Percentiles rank a stretch among this genome's conserved stretches.
Conservation (phyloP, 805 yeast species). For the Cyberlindnera bimundalis region DNA sequence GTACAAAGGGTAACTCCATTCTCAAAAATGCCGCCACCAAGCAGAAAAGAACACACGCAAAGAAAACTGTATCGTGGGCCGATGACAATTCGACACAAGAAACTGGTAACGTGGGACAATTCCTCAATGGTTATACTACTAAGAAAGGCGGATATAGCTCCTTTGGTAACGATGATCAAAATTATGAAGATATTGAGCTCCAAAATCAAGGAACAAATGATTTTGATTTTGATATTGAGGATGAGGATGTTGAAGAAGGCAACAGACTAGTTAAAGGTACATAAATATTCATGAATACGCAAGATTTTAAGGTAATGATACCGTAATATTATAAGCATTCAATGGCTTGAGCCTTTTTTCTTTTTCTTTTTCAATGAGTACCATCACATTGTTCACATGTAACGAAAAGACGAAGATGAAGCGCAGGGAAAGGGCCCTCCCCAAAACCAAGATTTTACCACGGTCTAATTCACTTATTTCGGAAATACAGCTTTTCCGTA, state of each 20-base stretch:
- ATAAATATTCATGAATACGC: too few relatives aligned
- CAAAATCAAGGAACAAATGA: conserved; percentile 15
- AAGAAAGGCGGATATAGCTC: conserved; percentile 17
- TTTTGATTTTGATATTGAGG: conserved; percentile 24
- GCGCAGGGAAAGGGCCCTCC: too few relatives aligned
- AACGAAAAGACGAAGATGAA: too few relatives aligned
- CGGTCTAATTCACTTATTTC: too few relatives aligned
- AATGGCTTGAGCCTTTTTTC: too few relatives aligned
- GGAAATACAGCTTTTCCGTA: too few relatives aligned
- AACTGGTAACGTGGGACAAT: conserved; percentile 17
- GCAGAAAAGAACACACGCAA: conserved; percentile 7
- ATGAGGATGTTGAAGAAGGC: conserved; percentile 4
- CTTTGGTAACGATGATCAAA: conserved; percentile 8
- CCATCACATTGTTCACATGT: too few relatives aligned
- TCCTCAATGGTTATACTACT: conserved; percentile 19
- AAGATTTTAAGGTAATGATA: too few relatives aligned
- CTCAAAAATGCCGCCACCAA: conserved; percentile 17
- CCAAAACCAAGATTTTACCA: too few relatives aligned
- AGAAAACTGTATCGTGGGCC: conserved; percentile 38
- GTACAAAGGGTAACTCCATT: conserved; percentile 20
- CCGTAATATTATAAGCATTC: too few relatives aligned
- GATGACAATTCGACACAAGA: conserved; percentile 27
- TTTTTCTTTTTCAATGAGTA: too few relatives aligned
- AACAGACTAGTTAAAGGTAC: background rate
- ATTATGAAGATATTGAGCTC: conserved; percentile 23